phyloP scores from a whole-genome alignment of 768 basidiomycete species.

The Boletus pseudopeckii region DNA sequence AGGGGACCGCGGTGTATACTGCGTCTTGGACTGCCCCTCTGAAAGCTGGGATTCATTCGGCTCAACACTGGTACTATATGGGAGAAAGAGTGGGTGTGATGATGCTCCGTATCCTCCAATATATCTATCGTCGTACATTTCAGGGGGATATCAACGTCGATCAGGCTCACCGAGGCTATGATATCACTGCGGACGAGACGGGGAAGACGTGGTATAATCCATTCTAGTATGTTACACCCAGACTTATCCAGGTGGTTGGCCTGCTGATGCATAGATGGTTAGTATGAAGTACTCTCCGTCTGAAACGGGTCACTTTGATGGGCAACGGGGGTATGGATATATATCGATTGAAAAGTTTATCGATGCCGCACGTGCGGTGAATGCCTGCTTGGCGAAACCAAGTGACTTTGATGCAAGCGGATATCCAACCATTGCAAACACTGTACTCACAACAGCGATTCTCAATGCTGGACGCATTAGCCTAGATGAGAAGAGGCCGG shows the following conservation, averaged over 20 bases:
- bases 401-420: conserved; percentile 75
- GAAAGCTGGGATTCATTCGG: conserved; percentile 84
- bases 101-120: not conserved
- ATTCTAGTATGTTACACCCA: conserved; percentile 69
- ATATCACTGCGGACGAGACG: conserved; percentile 79
- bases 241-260: not conserved
- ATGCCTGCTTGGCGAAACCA: conserved; percentile 63
- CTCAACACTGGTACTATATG: conserved; percentile 95
- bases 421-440: conserved; percentile 86
- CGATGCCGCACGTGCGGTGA: conserved; percentile 77
- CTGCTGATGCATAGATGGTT: conserved; percentile 10
- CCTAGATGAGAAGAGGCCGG: conserved; percentile 84
- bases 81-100: conserved; percentile 65
- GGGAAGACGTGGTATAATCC: conserved; percentile 89
- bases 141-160: conserved; percentile 91
- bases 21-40: conserved; percentile 94
- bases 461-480: conserved; percentile 88
- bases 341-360: conserved; percentile 91
- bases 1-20: conserved; percentile 87
- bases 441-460: conserved; percentile 83
- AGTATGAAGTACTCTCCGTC: conserved; percentile 96
- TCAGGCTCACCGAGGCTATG: conserved; percentile 93
- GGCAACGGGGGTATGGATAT: conserved; percentile 90
- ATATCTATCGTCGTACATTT: not conserved
- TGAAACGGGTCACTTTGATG: conserved; percentile 90